phyloP scores from a whole-genome alignment of 140 eudicot species.

The Bidens hawaiensis region DNA sequence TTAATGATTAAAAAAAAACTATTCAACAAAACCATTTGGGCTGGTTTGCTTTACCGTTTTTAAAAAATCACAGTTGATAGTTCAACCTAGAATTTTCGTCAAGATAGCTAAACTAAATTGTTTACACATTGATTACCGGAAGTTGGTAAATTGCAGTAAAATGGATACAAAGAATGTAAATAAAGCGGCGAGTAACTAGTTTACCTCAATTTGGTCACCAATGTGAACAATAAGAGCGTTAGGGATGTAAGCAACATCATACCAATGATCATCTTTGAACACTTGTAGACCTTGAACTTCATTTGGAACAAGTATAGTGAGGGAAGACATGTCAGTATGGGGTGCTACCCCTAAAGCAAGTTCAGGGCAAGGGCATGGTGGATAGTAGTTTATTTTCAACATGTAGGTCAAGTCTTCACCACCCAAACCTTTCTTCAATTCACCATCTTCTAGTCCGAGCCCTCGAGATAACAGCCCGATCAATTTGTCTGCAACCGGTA shows the following conservation, averaged over 20 bases:
- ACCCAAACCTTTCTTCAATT: slow-evolving; percentile 27
- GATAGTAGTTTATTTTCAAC: slow-evolving; percentile 46
- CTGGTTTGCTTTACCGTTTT: too few relatives aligned
- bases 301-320: slow-evolving; percentile 51
- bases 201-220: slow-evolving; percentile 41
- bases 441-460: slow-evolving; percentile 34
- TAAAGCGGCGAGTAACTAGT: too few relatives aligned
- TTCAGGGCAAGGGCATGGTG: slow-evolving; percentile 52
- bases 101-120: too few relatives aligned
- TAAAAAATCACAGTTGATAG: too few relatives aligned
- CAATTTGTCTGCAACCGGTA: slow-evolving; percentile 25
- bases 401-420: slow-evolving; percentile 33
- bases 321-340: slow-evolving; percentile 35
- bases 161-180: too few relatives aligned
- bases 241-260: slow-evolving; percentile 44
- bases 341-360: slow-evolving; percentile 47
- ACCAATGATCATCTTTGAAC: slow-evolving; percentile 36
- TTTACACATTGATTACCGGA: too few relatives aligned
- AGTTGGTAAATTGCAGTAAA: too few relatives aligned
- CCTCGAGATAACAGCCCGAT: slow-evolving; percentile 34
- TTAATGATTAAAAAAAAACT: too few relatives aligned
- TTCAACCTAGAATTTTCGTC: too few relatives aligned
- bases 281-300: slow-evolving; percentile 49
- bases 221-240: slow-evolving; percentile 42
- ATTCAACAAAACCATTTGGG: too few relatives aligned